Base-by-base conservation (phyloP, 1,284 basidiomycete genomes). In the Irpex sp. region DNA sequence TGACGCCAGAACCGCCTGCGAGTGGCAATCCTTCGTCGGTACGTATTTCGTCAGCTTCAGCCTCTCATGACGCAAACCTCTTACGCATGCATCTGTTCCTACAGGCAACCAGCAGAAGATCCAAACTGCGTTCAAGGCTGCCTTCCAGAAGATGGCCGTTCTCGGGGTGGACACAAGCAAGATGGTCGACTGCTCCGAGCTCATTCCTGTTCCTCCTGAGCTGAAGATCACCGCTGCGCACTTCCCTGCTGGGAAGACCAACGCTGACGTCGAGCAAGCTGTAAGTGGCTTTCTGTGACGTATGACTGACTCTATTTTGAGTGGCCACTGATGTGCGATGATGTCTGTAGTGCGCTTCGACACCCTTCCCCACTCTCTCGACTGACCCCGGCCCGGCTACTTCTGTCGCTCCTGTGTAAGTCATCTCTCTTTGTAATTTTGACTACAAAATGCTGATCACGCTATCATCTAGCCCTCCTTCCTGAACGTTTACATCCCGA, bases 1-100 rank as follows among this genome's bases (percentile, higher is more conserved):
- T 43, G 71, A 75, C 58, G 60, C 69, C 31, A 67, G 71, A 35
- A 76, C 76, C 17, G 68, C 75, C 11, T 79, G 78, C 71, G 67
- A 72, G 62, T 79, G 77, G 76, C 67, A 62, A 47, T 62, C 61
- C 47, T 62, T 62, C 56, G 70, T 78, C 62, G 63, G 66, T 62
- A 35, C 26, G 56, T 61, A 59, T 7, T 33, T 49, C 33, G 8
- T 50, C 36, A 9, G 37, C 37, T 58, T 58, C 15, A 35, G 35
- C 7, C 15, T 37, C 43, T 19, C 15, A 9, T 46, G 7, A n/a
- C 26, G n/a, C 11, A 17, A 39, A n/a, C 2, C n/a, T 8, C 43
- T 46, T n/a, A 58, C 19, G 6, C 50, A 58, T 39, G 9, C 4
- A 49, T n/a, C 37, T 19, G 4, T 1, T 46, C 11, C 1, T n/a